These are phyloP conservation scores for Hypomyces perniciosus DNA, from an alignment of 2,329 filamentous ascomycete species.

Conservation along the genomic window DNA sequence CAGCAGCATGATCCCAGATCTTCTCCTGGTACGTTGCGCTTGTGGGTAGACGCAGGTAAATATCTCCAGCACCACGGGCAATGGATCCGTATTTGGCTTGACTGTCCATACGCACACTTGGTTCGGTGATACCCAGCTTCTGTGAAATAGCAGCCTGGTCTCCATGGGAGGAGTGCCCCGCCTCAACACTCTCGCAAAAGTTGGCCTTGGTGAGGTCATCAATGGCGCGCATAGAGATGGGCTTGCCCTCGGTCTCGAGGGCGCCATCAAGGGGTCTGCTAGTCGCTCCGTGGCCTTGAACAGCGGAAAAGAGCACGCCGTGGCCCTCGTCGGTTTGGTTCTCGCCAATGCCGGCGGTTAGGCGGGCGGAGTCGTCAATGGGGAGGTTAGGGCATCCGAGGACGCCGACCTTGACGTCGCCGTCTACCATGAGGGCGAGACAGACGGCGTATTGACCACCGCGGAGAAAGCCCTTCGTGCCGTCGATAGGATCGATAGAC, in stretches of 20 bases:
- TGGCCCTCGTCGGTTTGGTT: conserved; percentile 70
- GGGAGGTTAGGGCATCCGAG: conserved; percentile 94
- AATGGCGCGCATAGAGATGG: conserved; percentile 75
- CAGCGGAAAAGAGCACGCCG: conserved; percentile 83
- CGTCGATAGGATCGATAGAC: conserved; percentile 96
- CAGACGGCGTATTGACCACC: conserved; percentile 97
- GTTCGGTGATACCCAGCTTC: conserved; percentile 78
- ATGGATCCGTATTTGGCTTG: conserved; percentile 98
- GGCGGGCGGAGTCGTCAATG: conserved; percentile 61
- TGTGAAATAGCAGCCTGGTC: conserved; percentile 77
- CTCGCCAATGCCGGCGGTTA: conserved; percentile 62
- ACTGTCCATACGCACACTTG: conserved; percentile 93
- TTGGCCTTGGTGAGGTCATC: conserved; percentile 71
- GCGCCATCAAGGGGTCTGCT: conserved; percentile 61
- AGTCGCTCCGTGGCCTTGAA: conserved; percentile 72
- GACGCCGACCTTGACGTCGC: conserved; percentile 88
- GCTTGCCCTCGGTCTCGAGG: conserved; percentile 37
- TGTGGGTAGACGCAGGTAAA: conserved; percentile 86
- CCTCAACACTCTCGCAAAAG: conserved; percentile 96
- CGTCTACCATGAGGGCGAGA: conserved; percentile 84
- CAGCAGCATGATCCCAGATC: conserved; percentile 98
- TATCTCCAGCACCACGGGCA: conserved; percentile 85
- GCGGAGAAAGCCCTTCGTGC: conserved; percentile 93
- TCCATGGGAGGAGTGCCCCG: conserved; percentile 82
- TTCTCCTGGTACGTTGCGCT: conserved; percentile 91